Evolutionary conservation across 2,329 filamentous ascomycete genomes (phyloP), one percentile per base, ranked within the genome.

Genomic region (Cryphonectria carpinicola): DNA sequence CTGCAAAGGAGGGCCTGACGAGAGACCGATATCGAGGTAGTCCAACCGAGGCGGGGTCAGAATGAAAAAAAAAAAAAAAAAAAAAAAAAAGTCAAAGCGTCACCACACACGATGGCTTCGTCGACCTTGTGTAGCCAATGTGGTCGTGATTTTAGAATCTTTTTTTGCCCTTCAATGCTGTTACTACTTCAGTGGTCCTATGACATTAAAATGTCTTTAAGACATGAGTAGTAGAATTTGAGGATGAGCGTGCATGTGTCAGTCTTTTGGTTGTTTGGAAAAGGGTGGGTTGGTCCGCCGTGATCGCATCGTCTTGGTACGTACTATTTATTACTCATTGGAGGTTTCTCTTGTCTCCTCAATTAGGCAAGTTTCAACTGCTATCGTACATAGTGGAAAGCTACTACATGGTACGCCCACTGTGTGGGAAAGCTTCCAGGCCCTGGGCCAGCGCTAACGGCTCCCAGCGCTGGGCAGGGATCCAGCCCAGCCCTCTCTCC

Each of bases 341-440:
- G 54, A 58, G 25, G 54, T 58, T 58, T 28, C 54, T 35, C 25
- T 58, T 17, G 13, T 32, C 25, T 19, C 54, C 54, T 58, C 54
- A 19, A 58, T 58, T 58, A 58, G 54, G 54, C 25, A 32, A 58
- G 25, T 32, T 58, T 58, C 1, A 32, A 22, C 22, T n/a, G 22
- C 46, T 49, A 49, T n/a, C 19, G 22, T 4, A n/a, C 32, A 32
- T 32, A 32, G 32, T 32, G 32, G 46, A 49, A 22, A 49, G 22
- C 14, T 49, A 19, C 54, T 32, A 4, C 25, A 28, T 2, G 8
- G 14, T 17, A 58, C 28, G 14, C 54, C 17, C 25, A 35, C 54
- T 58, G 54, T 8, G 54, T 17, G 28, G 54, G 14, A 58, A 32
- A 67, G 52, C 25, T 22, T 67, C 43, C 41, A n/a, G 28, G 65